A percentile compares a stretch with the other conserved stretches of the same genome.
Conservation (phyloP, 2,329 filamentous ascomycete genomes). For the Zymoseptoria pseudotritici region DNA sequence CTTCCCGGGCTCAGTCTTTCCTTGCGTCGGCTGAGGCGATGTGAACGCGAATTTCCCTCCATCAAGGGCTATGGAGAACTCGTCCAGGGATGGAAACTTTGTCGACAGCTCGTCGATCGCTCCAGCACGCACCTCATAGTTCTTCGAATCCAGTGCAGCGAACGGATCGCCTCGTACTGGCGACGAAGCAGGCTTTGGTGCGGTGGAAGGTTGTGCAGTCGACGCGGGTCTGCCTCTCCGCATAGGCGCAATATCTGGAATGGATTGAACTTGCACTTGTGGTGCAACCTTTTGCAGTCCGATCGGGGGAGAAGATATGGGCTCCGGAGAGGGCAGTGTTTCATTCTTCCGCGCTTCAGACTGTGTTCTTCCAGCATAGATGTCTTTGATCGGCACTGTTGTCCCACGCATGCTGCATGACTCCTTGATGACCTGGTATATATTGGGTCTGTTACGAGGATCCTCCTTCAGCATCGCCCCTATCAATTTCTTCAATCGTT, state of each 20-base stretch:
- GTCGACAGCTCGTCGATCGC: slow-evolving; percentile 72
- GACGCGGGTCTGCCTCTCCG: slow-evolving; percentile 68
- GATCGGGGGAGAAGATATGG: slow-evolving; percentile 38
- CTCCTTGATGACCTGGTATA: slow-evolving; percentile 86
- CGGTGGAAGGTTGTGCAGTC: slow-evolving; percentile 34
- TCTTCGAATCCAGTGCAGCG: slow-evolving; percentile 71
- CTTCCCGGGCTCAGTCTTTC: slow-evolving; percentile 37
- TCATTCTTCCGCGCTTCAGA: slow-evolving; percentile 57
- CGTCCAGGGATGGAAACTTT: slow-evolving; percentile 83
- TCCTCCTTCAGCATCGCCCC: slow-evolving; percentile 87
- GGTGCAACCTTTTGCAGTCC: slow-evolving; percentile 78
- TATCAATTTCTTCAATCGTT: slow-evolving; percentile 81
- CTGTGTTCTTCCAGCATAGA: slow-evolving; percentile 49
- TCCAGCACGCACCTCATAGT: slow-evolving; percentile 39
- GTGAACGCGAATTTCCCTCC: slow-evolving; percentile 14
- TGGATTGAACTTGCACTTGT: slow-evolving; percentile 58
- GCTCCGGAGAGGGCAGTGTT: slow-evolving; percentile 50
- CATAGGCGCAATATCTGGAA: slow-evolving; percentile 93
- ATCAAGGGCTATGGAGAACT: slow-evolving; percentile 86
- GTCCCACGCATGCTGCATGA: slow-evolving; percentile 82
- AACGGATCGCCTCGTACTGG: slow-evolving; percentile 80
- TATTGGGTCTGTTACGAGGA: slow-evolving; percentile 73
- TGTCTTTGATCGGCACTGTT: slow-evolving; percentile 76
- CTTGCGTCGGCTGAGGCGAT: slow-evolving; percentile 23
- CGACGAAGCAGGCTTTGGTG: slow-evolving; percentile 41